Base-by-base conservation (phyloP, 352 stramenopile species). In the Blastocystis sp. region DNA sequence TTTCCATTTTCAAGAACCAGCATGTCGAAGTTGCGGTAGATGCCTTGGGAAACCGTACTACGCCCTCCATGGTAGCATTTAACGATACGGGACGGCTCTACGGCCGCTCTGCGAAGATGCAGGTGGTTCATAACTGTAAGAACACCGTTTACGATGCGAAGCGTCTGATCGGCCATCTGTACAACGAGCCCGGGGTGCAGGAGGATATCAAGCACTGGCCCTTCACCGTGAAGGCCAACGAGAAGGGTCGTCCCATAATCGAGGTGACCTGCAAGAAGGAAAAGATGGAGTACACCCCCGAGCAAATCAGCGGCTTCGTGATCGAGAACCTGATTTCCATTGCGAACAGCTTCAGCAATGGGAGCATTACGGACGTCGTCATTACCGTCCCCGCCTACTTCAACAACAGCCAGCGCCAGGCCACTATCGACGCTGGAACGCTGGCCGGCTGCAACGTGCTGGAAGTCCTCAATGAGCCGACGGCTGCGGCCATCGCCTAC, bases 1-100 rank as follows among this genome's bases (percentile, higher is more conserved):
- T 98, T 65, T 95, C 95, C 43, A 95, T 98, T 54, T 98, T 95
- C 95, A 94, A 98, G 91, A 97, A 98, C 89, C 95, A 98, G 91
- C 94, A 94, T 65, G 95, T 98, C 14, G 95, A 98, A 89, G 93
- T 94, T 87, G 97, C 97, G 89, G 57, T 94, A 66, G 98, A 98
- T 89, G 94, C 97, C 89, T 94, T 97, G 90, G 95, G 95, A 68
- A 97, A 97, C 90, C 93, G 95, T 52, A 98, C 94, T 45, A 98
- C 95, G 0, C 95, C 95, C 3, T 98, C 95, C 42, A 97, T 98
- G 89, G 95, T 98, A 64, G 95, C 94, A 1, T 98, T 98, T 92
- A 98, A 93, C 24, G 94, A 97, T 74, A 94, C 92, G 1, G 95
- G 98, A 89, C 93, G 95, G 65, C 91, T 98, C 21, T 97, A 98